phyloP scores from a whole-genome alignment of 2,329 filamentous ascomycete species.

The Talaromyces sp. region DNA sequence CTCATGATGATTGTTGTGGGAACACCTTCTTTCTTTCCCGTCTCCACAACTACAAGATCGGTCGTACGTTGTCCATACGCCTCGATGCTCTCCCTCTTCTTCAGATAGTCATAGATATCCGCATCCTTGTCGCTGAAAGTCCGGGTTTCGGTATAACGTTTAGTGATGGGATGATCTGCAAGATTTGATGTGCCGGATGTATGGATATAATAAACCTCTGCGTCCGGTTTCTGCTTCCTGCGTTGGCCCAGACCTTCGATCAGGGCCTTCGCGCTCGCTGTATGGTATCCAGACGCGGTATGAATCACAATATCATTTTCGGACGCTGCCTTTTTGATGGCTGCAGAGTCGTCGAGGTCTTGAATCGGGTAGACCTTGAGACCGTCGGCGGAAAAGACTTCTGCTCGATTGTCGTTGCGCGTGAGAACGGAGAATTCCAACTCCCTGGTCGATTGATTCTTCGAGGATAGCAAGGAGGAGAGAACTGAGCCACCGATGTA shows the following conservation, averaged over 20 bases:
- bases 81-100: conserved; percentile 31
- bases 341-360: conserved; percentile 17
- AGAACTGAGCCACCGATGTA: conserved; percentile 6
- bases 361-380: conserved; percentile 16
- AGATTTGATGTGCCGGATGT: conserved; percentile 20
- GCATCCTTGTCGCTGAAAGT: conserved; percentile 41
- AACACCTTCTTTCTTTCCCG: conserved; percentile 37
- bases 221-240: conserved; percentile 19
- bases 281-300: conserved; percentile 38
- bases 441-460: background rate
- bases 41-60: conserved; percentile 42
- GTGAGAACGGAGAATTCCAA: conserved; percentile 14
- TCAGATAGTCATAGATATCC: conserved; percentile 42
- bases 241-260: conserved; percentile 41
- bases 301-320: conserved; percentile 39
- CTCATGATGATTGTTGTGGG: conserved; percentile 45
- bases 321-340: conserved; percentile 10
- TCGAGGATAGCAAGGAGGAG: background rate
- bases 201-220: background rate
- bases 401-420: conserved; percentile 10
- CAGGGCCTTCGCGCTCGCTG: conserved; percentile 36
- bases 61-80: conserved; percentile 43
- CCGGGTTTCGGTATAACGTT: conserved; percentile 25
- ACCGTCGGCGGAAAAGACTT: background rate
- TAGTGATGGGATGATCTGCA: conserved; percentile 38